phyloP scores from a whole-genome alignment of 257 asterid species.

The Misopates orontium region DNA sequence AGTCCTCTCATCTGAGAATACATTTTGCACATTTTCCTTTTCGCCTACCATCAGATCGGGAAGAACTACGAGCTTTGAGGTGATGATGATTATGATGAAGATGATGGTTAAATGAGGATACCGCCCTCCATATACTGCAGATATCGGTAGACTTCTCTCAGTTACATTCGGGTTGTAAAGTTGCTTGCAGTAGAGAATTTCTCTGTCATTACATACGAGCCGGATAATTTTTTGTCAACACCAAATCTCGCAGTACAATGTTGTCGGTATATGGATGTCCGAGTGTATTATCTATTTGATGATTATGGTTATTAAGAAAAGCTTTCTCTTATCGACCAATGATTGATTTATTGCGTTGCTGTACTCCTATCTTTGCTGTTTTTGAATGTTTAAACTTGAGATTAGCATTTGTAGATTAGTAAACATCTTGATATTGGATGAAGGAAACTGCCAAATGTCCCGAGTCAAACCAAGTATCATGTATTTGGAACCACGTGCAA shows the following conservation, averaged over 20 bases:
- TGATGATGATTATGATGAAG: constrained; percentile 21
- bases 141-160: background rate
- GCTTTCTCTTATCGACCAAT: too few species aligned
- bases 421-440: too few species aligned
- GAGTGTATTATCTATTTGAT: background rate
- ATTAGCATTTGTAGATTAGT: too few species aligned
- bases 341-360: too few species aligned
- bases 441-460: too few species aligned
- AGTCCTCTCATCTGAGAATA: constrained; percentile 46
- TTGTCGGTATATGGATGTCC: background rate
- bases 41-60: constrained; percentile 48
- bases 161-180: background rate
- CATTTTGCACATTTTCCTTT: constrained; percentile 73
- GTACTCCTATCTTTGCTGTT: too few species aligned
- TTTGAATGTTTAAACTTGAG: too few species aligned
- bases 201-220: background rate
- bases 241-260: background rate
- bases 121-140: background rate
- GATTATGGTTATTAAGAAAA: background rate
- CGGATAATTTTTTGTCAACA: background rate
- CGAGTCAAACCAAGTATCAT: too few species aligned
- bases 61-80: constrained; percentile 28
- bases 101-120: background rate
- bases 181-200: background rate
- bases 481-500: too few species aligned